These are phyloP conservation scores for Malassezia caprae DNA, from an alignment of 1,284 basidiomycete species.

Conservation along the genomic window DNA sequence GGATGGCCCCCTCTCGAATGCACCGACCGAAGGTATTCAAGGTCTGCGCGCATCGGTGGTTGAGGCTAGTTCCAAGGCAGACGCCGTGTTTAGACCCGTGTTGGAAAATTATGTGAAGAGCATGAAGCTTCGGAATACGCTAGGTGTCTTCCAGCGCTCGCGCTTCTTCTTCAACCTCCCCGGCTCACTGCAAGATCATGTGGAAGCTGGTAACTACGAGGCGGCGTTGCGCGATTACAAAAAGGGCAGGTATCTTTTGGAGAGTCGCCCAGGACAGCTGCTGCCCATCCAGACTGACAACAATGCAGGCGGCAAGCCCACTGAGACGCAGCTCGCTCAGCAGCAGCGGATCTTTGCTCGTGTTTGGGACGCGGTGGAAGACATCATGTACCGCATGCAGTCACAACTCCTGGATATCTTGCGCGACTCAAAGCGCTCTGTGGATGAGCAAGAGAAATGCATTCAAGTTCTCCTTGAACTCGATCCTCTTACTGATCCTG, in stretches of 20 bases:
- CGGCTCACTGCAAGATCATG: conserved; percentile 75
- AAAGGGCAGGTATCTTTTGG: conserved; percentile 83
- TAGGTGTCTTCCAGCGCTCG: conserved; percentile 88
- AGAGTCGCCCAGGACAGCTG: conserved; percentile 73
- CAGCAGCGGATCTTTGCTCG: conserved; percentile 88
- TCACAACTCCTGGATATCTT: conserved; percentile 65
- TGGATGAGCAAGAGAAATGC: conserved; percentile 93
- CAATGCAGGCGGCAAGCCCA: conserved; percentile 23
- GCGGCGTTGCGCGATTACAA: conserved; percentile 90
- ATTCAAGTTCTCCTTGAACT: conserved; percentile 59
- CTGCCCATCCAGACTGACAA: conserved; percentile 51
- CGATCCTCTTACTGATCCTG: conserved; percentile 53
- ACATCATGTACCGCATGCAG: conserved; percentile 84
- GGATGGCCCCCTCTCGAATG: conserved; percentile 67
- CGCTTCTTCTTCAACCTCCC: conserved; percentile 99
- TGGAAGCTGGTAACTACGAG: conserved; percentile 70
- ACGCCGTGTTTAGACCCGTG: conserved; percentile 91
- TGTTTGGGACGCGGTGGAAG: conserved; percentile 90
- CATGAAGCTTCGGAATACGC: conserved; percentile 78
- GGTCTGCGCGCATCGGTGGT: conserved; percentile 59
- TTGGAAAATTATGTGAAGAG: conserved; percentile 92
- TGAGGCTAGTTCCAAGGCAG: conserved; percentile 69
- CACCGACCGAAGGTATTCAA: conserved; percentile 70
- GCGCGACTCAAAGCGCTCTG: conserved; percentile 63
- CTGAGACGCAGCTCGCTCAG: conserved; percentile 28